A percentile compares a stretch with the other conserved stretches of the same genome.
phyloP scores from a whole-genome alignment of 352 stramenopile species.

The Phytophthora palmivora region DNA sequence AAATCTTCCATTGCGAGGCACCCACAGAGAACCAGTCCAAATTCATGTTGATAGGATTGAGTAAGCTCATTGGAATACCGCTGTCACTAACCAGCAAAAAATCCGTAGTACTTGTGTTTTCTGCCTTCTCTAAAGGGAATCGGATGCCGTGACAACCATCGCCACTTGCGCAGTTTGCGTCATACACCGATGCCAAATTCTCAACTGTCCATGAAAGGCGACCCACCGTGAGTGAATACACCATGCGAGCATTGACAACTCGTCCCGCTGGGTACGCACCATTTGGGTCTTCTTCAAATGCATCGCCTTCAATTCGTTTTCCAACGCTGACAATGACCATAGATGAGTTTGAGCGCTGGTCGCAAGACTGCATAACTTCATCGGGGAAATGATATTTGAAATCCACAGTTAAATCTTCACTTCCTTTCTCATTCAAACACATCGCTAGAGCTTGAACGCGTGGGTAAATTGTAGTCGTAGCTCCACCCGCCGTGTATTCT shows the following conservation, averaged over 20 bases:
- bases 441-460: background rate
- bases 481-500: background rate
- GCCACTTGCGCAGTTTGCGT: background rate
- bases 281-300: conserved; percentile 4
- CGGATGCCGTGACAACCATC: conserved; percentile 4
- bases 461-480: background rate
- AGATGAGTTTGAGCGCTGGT: conserved; percentile 17
- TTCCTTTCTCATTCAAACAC: background rate
- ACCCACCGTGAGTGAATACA: conserved; percentile 35
- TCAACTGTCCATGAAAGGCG: conserved; percentile 24
- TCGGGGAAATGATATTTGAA: background rate
- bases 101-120: background rate
- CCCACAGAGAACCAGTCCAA: conserved; percentile 3
- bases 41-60: conserved; percentile 20
- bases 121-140: background rate
- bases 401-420: conserved; percentile 5
- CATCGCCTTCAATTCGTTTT: conserved; percentile 22
- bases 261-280: background rate
- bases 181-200: conserved; percentile 9
- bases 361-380: conserved; percentile 13
- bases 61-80: conserved; percentile 1
- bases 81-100: conserved; percentile 1
- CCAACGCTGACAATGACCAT: conserved; percentile 25
- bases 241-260: conserved; percentile 17
- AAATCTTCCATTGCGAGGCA: conserved; percentile 13